Evolutionary conservation across 768 basidiomycete species (phyloP).

Genomic region (Pleurotus platypus): DNA sequence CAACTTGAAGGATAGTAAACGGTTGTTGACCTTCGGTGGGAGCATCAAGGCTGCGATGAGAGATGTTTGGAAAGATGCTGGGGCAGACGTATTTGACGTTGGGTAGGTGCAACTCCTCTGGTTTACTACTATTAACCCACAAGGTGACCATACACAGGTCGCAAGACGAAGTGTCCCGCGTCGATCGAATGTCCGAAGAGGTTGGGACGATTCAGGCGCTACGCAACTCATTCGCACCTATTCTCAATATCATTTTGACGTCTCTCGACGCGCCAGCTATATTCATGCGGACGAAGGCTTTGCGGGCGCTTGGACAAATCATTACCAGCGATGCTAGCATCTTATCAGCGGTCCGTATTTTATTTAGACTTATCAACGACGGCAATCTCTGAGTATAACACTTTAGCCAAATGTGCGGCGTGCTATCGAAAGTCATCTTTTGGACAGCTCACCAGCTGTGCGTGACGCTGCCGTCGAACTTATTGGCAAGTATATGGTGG

Average conservation of each 20-base stretch:
- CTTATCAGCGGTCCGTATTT: constrained; percentile 58
- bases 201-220: constrained; percentile 76
- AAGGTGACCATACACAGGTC: constrained; percentile 37
- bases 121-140: neutral
- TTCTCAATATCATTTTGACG: constrained; percentile 73
- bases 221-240: constrained; percentile 78
- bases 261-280: constrained; percentile 85
- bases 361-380: neutral
- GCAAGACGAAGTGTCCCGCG: constrained; percentile 64
- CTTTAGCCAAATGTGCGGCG: constrained; percentile 71
- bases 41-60: constrained; percentile 62
- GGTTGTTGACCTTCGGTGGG: constrained; percentile 46
- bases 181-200: constrained; percentile 70
- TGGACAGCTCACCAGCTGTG: constrained; percentile 91
- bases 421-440: constrained; percentile 85
- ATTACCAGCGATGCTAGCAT: constrained; percentile 86
- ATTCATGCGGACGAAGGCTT: constrained; percentile 91
- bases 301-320: constrained; percentile 85
- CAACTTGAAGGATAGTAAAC: constrained; percentile 35
- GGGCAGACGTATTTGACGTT: constrained; percentile 75
- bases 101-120: constrained; percentile 46
- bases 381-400: constrained; percentile 1
- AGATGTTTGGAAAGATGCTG: constrained; percentile 69
- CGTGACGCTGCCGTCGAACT: constrained; percentile 96
- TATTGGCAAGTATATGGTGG: constrained; percentile 95